Conservation (phyloP, 192 early-diverging fungal species). For the Fimicolochytrium jonesii region DNA sequence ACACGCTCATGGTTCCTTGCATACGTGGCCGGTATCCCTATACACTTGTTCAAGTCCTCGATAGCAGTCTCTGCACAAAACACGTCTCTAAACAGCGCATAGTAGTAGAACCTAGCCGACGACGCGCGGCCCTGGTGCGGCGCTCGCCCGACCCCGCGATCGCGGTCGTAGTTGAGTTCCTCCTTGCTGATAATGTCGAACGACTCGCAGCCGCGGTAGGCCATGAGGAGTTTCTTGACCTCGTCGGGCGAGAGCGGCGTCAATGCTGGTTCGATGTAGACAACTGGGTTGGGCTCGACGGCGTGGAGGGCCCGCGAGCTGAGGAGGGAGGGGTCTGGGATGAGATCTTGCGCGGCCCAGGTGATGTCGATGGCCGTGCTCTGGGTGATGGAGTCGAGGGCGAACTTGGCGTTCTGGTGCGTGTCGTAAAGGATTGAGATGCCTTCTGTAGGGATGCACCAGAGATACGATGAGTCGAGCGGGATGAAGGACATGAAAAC, state of each 20-base stretch:
- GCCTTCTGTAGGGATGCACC: conserved; percentile 3
- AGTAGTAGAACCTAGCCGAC: background rate
- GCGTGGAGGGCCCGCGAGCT: background rate
- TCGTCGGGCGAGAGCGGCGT: background rate
- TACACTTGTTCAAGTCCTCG: conserved; percentile 13
- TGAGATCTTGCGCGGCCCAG: conserved; percentile 11
- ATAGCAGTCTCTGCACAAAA: conserved; percentile 26
- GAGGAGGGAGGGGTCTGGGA: background rate
- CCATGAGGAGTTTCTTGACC: conserved; percentile 19
- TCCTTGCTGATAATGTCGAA: conserved; percentile 23
- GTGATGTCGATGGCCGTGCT: conserved; percentile 6
- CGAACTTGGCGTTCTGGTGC: background rate
- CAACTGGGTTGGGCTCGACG: conserved; percentile 8
- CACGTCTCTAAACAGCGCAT: conserved; percentile 23
- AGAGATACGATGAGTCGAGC: too few species aligned
- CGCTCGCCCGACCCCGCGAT: background rate
- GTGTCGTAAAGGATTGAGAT: conserved; percentile 3
- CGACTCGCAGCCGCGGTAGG: conserved; percentile 15
- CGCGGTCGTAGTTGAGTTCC: background rate
- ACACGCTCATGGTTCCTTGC: conserved; percentile 12
- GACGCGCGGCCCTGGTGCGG: background rate
- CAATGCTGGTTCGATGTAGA: conserved; percentile 1
- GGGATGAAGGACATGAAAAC: too few species aligned
- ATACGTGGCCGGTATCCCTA: conserved; percentile 18
- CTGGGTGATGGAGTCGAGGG: conserved; percentile 4